Conservation (phyloP, 1,139 yeast species). For the Petasospora fabianii region DNA sequence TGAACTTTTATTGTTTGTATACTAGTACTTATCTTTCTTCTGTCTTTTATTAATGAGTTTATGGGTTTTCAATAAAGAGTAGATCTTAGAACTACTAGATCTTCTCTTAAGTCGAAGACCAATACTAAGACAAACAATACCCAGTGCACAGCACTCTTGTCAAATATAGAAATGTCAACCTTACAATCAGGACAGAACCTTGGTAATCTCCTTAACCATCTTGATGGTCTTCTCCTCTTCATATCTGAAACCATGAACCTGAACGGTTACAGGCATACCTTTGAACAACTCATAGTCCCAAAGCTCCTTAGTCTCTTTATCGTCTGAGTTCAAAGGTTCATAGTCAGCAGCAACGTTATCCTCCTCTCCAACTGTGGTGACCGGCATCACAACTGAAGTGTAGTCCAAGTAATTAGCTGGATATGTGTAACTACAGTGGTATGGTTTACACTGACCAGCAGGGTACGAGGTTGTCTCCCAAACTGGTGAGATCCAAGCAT, state of each 20-base stretch:
- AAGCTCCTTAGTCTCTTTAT: constrained; percentile 36
- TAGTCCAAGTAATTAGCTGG: constrained; percentile 59
- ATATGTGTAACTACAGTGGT: constrained; percentile 45
- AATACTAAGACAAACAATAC: too few species aligned
- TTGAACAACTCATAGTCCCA: constrained; percentile 56
- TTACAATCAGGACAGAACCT: background rate
- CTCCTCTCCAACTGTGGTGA: constrained; percentile 47
- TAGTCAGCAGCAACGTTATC: constrained; percentile 38
- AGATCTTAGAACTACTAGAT: background rate
- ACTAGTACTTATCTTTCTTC: too few species aligned
- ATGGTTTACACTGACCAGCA: constrained; percentile 27
- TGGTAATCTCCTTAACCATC: constrained; percentile 6
- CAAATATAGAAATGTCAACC: too few species aligned
- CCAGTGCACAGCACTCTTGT: background rate
- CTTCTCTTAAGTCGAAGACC: too few species aligned
- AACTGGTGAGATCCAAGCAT: constrained; percentile 47
- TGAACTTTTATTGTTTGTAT: constrained; percentile 2
- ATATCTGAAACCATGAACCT: constrained; percentile 53
- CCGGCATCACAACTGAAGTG: constrained; percentile 57
- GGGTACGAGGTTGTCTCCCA: constrained; percentile 47
- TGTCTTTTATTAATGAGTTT: constrained; percentile 6
- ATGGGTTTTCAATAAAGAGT: constrained; percentile 3
- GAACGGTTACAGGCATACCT: constrained; percentile 66
- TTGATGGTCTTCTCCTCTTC: constrained; percentile 55
- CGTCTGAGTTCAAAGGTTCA: constrained; percentile 35